phyloP scores from a whole-genome alignment of 1,284 basidiomycete genomes.

The Xerocomus nothofagi region DNA sequence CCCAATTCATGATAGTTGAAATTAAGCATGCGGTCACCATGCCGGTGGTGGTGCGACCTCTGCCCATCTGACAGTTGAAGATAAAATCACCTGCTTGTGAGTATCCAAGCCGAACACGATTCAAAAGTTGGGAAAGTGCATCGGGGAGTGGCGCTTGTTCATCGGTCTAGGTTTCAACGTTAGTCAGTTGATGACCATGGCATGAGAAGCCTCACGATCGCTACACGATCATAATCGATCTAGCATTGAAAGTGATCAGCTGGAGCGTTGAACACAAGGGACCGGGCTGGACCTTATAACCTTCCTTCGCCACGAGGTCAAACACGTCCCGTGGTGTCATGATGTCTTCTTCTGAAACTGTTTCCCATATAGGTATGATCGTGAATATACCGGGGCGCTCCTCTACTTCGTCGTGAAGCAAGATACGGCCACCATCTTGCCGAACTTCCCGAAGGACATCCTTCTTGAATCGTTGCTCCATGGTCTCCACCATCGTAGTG shows the following conservation, averaged over 20 bases:
- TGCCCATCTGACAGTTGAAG: constrained; percentile 87
- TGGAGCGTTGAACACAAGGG: not conserved
- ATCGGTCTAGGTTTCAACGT: constrained; percentile 68
- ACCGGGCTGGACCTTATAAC: constrained; percentile 56
- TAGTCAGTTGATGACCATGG: not conserved
- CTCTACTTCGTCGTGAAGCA: constrained; percentile 96
- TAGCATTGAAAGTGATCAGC: constrained; percentile 32
- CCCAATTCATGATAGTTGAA: constrained; percentile 72
- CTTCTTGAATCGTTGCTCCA: constrained; percentile 89
- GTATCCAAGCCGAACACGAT: constrained; percentile 68
- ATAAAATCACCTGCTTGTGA: constrained; percentile 73
- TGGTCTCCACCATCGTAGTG: constrained; percentile 87
- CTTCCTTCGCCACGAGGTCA: constrained; percentile 69
- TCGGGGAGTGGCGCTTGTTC: constrained; percentile 93
- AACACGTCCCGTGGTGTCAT: constrained; percentile 93
- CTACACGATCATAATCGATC: constrained; percentile 87
- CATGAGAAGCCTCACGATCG: constrained; percentile 60
- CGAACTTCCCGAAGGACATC: constrained; percentile 86
- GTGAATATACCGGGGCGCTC: constrained; percentile 88
- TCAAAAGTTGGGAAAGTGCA: constrained; percentile 77
- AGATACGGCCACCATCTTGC: constrained; percentile 74
- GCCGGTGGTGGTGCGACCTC: constrained; percentile 86
- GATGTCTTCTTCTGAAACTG: constrained; percentile 81
- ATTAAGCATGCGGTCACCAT: constrained; percentile 92
- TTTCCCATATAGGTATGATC: constrained; percentile 89